Evolutionary conservation across 306 rosid species (phyloP).

Genomic region (Abrus pulchellus): DNA sequence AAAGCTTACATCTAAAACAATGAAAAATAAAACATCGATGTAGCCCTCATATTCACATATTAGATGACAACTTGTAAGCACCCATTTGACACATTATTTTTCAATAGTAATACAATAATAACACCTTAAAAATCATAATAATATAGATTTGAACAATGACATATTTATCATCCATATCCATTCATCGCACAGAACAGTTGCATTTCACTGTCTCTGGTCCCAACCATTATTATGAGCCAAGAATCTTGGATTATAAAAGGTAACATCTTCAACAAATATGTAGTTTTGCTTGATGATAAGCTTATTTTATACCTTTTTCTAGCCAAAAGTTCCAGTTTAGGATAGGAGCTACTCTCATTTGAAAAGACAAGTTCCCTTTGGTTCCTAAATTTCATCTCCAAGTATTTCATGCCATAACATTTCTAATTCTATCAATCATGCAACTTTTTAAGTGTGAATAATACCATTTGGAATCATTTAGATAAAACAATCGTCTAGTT

Average conservation of each 20-base stretch:
- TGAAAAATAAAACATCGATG: not conserved
- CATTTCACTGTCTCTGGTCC: conserved; percentile 38
- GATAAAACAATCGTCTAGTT: conserved; percentile 30
- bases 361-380: conserved; percentile 19
- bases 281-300: not conserved
- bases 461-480: conserved; percentile 31
- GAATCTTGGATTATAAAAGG: conserved; percentile 17
- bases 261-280: conserved; percentile 17
- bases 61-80: conserved; percentile 13
- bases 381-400: conserved; percentile 7
- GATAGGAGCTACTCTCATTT: conserved; percentile 2
- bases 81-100: conserved; percentile 10
- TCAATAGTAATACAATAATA: not conserved
- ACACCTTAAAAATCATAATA: not conserved
- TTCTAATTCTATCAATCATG: conserved; percentile 11
- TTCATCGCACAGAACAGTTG: conserved; percentile 8
- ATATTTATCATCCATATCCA: not conserved
- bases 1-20: conserved; percentile 4
- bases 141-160: not conserved
- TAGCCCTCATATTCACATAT: conserved; percentile 6
- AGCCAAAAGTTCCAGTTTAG: not conserved
- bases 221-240: conserved; percentile 2
- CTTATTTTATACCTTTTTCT: conserved; percentile 4
- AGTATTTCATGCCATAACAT: not conserved
- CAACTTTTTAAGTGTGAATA: conserved; percentile 2